Evolutionary conservation across 306 rosid genomes (phyloP), one percentile per base, ranked within the genome.

Genomic region (Inga laurina): DNA sequence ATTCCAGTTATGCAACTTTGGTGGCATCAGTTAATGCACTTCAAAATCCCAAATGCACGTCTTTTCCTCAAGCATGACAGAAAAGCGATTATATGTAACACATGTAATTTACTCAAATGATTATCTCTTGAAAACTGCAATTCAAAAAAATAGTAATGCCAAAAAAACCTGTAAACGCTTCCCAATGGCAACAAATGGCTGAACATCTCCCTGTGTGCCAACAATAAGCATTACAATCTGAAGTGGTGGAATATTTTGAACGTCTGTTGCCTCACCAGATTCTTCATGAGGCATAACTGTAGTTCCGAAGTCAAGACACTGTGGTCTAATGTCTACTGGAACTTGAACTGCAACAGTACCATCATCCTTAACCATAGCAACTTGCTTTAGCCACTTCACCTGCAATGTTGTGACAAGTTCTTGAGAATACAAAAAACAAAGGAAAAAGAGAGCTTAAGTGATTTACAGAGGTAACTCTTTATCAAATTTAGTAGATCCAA

Each of bases 181-280:
- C 78, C 97, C 99, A 49, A 96, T 93, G 79, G 99, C 97, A 87
- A 91, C 86, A 87, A 96, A 96, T 64, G 99, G 98, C 52, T 96
- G 99, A 46, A 96, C 97, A 86, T 96, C 99, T 85, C 99, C 98
- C 74, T 90, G 87, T 54, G 98, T 96, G 41, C 98, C 99, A 43
- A 93, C 99, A 84, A 96, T 92, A 84, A 96, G 97, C 93, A 96
- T 93, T 72, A 88, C 98, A 89, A 96, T 92, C 86, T 93, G 93
- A 85, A 88, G 82, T 1, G 93, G 97, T 51, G 52, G 92, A 80
- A 90, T 74, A 81, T 86, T 81, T 68, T 81, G 83, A 75, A 13
- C 81, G 74, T 72, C 85, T 13, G 82, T n/a, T 64, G 78, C 69
- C n/a, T 85, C 86, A 2, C 32, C 52, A 57, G 56, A 59, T 79